Base-by-base conservation (phyloP, 441 rosid genomes). In the Populus trichocarpa region DNA sequence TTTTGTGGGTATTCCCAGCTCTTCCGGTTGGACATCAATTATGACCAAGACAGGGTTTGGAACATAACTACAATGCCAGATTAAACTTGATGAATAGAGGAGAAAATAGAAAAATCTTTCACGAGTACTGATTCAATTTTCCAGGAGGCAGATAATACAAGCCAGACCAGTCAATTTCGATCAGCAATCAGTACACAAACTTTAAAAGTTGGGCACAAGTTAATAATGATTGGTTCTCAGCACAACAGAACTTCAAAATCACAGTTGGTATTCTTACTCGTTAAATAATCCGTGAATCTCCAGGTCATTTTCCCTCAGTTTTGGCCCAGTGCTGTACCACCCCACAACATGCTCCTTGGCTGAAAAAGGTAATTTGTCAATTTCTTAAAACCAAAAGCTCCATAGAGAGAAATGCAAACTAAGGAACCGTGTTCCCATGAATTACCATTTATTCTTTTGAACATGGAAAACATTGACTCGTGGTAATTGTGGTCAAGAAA, bases 341-440 rank as follows among this genome's bases (percentile, higher is more conserved):
- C 98, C 98, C 67, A 93, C 94, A 25, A 93, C 98, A 80, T 93
- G 97, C 86, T 93, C 97, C 92, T 92, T 93, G 76, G 98, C 97
- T 93, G 86, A 83, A 85, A 78, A 75, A 74, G 1, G 3, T 36
- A 75, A 73, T 0, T 26, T 2, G 57, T 42, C 11, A 70, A 59
- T 36, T 67, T 30, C 72, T 77, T 53, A 77, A 42, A 23, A 75
- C 28, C 75, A 80, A 2, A 68, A 74, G 68, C 59, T 26, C 61
- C 50, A 30, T 30, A 30, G 32, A 30, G 32, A 67, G 1, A 74
- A 33, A 32, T 2, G 25, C 6, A 69, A 28, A 72, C 18, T 40
- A 26, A 38, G 36, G 28, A 30, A 30, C 32, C 32, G 25, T 9
- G 12, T 22, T n/a, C 5, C 32, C 36, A n/a, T 72, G 64, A 18